Evolutionary conservation across 2,329 filamentous ascomycete species (phyloP).

Genomic region (Trichoderma afroharzianum): DNA sequence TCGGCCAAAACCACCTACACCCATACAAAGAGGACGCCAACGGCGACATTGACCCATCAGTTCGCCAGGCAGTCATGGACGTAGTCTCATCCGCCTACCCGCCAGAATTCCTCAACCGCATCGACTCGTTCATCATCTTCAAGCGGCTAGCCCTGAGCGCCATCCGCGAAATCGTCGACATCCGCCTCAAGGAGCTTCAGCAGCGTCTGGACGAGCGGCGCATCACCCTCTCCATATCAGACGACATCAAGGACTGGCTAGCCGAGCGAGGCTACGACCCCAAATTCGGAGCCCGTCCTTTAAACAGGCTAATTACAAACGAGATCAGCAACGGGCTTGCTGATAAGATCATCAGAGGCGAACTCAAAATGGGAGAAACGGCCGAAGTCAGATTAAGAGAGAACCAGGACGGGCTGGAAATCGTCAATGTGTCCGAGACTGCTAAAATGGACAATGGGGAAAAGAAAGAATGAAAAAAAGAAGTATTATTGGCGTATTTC

Average conservation of each 20-base stretch:
- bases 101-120: conserved; percentile 93
- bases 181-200: conserved; percentile 82
- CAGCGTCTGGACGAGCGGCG: conserved; percentile 77
- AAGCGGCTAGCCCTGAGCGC: conserved; percentile 76
- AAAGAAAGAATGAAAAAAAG: no score
- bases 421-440: conserved; percentile 32
- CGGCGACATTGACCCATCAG: conserved; percentile 67
- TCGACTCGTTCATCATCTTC: conserved; percentile 97
- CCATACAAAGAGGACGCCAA: conserved; percentile 59
- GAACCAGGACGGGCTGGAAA: conserved; percentile 55
- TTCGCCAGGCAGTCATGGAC: conserved; percentile 82
- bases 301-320: conserved; percentile 86
- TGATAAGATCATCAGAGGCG: conserved; percentile 85
- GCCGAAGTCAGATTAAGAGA: conserved; percentile 68
- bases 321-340: conserved; percentile 86
- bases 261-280: conserved; percentile 88
- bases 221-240: conserved; percentile 69
- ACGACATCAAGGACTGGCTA: conserved; percentile 78
- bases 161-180: conserved; percentile 89
- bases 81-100: conserved; percentile 72
- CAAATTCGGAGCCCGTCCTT: conserved; percentile 81
- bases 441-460: neutral
- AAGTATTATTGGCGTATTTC: neutral
- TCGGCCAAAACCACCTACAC: conserved; percentile 65
- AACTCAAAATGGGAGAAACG: conserved; percentile 70